Evolutionary conservation across 192 early-diverging fungal species (phyloP).

Genomic region (Pilobolus umbonatus): DNA sequence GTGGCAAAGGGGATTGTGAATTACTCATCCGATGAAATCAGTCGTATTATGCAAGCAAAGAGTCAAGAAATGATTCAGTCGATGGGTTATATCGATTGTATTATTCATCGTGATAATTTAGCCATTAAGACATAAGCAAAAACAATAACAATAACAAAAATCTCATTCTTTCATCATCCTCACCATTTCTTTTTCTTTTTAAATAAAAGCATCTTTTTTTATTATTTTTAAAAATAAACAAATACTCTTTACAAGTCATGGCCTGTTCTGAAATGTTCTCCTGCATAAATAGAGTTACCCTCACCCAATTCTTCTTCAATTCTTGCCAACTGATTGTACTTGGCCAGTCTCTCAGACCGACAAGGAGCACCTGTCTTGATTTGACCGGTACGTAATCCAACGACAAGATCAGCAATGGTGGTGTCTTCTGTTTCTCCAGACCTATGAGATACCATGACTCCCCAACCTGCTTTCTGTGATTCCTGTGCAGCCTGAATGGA

Average conservation of each 20-base stretch:
- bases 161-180: slow-evolving; percentile 1
- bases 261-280: slow-evolving; percentile 80
- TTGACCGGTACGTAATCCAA: slow-evolving; percentile 91
- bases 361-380: slow-evolving; percentile 99
- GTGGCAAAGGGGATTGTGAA: slow-evolving; percentile 90
- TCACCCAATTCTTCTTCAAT: slow-evolving; percentile 96
- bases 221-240: neutral
- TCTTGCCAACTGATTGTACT: slow-evolving; percentile 98
- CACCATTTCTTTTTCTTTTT: neutral
- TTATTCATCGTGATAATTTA: slow-evolving; percentile 88
- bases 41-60: slow-evolving; percentile 79
- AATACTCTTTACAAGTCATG: slow-evolving; percentile 50
- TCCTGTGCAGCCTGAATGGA: slow-evolving; percentile 78
- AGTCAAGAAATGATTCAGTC: slow-evolving; percentile 73
- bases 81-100: slow-evolving; percentile 86
- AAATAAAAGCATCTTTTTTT: neutral
- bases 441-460: slow-evolving; percentile 98
- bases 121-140: slow-evolving; percentile 38
- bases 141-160: neutral
- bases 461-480: slow-evolving; percentile 88
- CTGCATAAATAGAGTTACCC: slow-evolving; percentile 84
- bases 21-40: slow-evolving; percentile 81
- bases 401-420: slow-evolving; percentile 93
- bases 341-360: slow-evolving; percentile 94
- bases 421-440: slow-evolving; percentile 98